Evolutionary conservation across 169 alveolate genomes (phyloP), one percentile per base, ranked within the genome.

Genomic region (Plasmodium vivax): DNA sequence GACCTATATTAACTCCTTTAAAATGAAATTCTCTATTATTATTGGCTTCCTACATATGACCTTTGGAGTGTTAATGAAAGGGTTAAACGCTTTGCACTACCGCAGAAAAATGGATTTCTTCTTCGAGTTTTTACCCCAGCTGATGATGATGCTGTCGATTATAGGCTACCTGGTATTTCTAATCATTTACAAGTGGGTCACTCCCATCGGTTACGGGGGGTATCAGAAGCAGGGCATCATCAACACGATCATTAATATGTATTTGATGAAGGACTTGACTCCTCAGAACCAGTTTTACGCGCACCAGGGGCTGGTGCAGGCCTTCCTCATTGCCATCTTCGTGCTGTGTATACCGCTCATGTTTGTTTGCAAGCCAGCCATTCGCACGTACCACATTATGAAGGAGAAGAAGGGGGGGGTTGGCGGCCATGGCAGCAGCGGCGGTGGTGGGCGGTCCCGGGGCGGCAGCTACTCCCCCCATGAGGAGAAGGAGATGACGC

Each of bases 1-100:
- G 94, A 95, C 98, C 38, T 98, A 98, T 96, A 95, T 98, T 83
- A 99, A 99, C 95, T 98, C 99, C 2, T 97, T 98, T 93, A 99
- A 99, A 97, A 99, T 99, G 99, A 99, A 99, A 96, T 95, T 99
- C 56, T 98, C 99, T 1, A 99, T 99, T 23, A 97, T 98, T 71
- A 96, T 98, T 2, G 99, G 98, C 41, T 97, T 98, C 38, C 34
- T 96, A 34, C 99, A 99, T 92, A 99, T 99, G 99, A 81, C 98
- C 6, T 96, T 98, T 93, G 99, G 99, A 45, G 97, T 98, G 3
- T 81, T 97, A 23, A 97, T 99, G 92, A 98, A 98, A 97, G 99
- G 99, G 27, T 94, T 96, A 71, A 99, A 99, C 83, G 98, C 99
- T 14, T 80, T 98, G 19, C 97, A 98, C 92, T 98, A 98, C 96